Evolutionary conservation across 2,329 filamentous ascomycete genomes (phyloP).

Genomic region (Phyllosticta citribraziliensis): DNA sequence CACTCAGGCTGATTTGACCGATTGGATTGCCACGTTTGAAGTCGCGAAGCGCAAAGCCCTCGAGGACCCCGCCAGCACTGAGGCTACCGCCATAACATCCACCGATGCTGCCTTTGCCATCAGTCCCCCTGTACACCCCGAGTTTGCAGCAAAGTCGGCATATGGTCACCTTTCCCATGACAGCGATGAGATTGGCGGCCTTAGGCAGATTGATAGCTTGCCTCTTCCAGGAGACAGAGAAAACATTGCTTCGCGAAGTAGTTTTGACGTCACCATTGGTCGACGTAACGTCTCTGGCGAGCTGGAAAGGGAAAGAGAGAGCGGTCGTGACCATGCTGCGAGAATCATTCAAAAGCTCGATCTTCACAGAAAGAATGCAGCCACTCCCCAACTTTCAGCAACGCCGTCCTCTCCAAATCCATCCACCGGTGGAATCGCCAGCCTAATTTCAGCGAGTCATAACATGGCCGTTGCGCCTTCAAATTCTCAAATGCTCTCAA

Average conservation of each 20-base stretch:
- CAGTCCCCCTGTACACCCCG: conserved; percentile 74
- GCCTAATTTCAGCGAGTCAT: conserved; percentile 68
- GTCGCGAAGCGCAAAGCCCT: conserved; percentile 87
- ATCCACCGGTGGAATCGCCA: conserved; percentile 59
- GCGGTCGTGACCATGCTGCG: conserved; percentile 68
- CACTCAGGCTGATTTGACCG: conserved; percentile 81
- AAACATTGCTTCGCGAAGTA: conserved; percentile 49
- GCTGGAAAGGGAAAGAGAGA: conserved; percentile 55
- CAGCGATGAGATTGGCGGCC: conserved; percentile 42
- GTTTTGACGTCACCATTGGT: conserved; percentile 54
- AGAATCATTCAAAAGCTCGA: conserved; percentile 91
- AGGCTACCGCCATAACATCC: conserved; percentile 31
- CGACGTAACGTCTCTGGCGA: conserved; percentile 44
- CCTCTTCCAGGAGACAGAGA: conserved; percentile 49
- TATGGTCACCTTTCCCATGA: conserved; percentile 52
- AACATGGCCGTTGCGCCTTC: conserved; percentile 10
- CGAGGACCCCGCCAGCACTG: conserved; percentile 54
- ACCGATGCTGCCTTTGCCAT: conserved; percentile 80
- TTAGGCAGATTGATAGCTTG: conserved; percentile 57
- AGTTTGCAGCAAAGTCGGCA: conserved; percentile 73
- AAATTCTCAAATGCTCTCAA: conserved; percentile 21
- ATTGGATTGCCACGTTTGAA: conserved; percentile 92
- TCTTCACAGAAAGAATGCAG: conserved; percentile 68
- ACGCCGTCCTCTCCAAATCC: conserved; percentile 13
- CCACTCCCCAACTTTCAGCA: conserved; percentile 37